Evolutionary conservation across 306 rosid genomes (phyloP), one percentile per base, ranked within the genome.

Genomic region (Vigna reflexopilosa): DNA sequence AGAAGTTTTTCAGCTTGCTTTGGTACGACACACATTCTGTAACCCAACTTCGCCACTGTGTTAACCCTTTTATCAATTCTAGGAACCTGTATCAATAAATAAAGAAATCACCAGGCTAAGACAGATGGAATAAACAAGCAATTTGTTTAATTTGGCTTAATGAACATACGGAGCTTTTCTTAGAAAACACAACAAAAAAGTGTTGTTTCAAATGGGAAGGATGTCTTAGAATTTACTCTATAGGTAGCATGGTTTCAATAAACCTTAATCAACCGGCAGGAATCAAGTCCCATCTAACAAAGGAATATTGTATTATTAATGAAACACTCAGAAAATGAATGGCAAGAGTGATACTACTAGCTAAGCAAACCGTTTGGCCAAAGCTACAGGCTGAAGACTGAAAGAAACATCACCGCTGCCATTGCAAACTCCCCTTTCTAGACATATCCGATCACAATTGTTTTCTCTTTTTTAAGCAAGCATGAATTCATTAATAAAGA

Each of bases 61-160:
- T 86, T 55, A 22, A 95, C 76, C 83, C 99, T 91, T 89, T 86
- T 95, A 42, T 95, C 99, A 87, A 91, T 88, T 78, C 90, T 82
- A 71, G 97, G 83, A 51, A 95, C 98, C 98, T 94, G 85, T 36
- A 45, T 74, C 48, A 58, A 73, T 19, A 61, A 42, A 83, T 34
- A 65, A 57, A 30, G 55, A 57, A 65, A 51, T 15, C 42, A 56
- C 12, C 45, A 64, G 44, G 63, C 15, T 58, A 72, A 74, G 36
- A 69, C 78, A 59, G 6, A 19, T 30, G 17, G 50, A 76, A 72
- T 65, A 44, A 47, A 54, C 10, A 15, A 74, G 38, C 9, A 66
- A 72, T 34, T 68, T 4, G 16, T 38, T 59, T 69, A 30, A 70
- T 44, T 78, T 67, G 77, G 48, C 80, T 73, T 49, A 19, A 20